Conservation (phyloP, 331 rosid species). For the Acacia pycnantha region DNA sequence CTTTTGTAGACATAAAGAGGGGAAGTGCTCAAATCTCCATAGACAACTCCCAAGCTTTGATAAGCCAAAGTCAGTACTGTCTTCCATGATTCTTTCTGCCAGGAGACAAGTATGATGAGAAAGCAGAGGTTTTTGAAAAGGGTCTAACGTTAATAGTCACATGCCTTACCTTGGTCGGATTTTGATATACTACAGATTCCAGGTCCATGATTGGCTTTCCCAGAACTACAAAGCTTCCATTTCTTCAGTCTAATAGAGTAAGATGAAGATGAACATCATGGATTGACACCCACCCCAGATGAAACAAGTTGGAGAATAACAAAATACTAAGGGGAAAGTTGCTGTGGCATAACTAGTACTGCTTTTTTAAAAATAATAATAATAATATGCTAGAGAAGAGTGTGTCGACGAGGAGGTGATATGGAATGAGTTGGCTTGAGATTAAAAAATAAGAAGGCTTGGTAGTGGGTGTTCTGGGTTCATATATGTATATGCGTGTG, state of each 20-base stretch:
- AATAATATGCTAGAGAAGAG: neutral
- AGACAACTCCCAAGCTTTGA: conserved; percentile 95
- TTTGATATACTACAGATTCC: conserved; percentile 55
- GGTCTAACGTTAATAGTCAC: neutral
- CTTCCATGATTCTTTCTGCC: conserved; percentile 92
- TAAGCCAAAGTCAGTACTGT: conserved; percentile 77
- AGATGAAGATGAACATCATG: conserved; percentile 39
- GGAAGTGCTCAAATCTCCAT: conserved; percentile 94
- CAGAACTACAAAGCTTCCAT: conserved; percentile 37
- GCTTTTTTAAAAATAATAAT: neutral
- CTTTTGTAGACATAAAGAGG: conserved; percentile 91
- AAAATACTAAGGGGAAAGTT: conserved; percentile 25
- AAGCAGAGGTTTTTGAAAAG: conserved; percentile 28
- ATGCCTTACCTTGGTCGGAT: conserved; percentile 65
- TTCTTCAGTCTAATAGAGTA: conserved; percentile 27
- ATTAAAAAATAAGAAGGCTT: conserved; percentile 42
- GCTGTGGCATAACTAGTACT: conserved; percentile 16
- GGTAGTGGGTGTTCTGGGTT: neutral
- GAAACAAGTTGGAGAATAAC: conserved; percentile 28
- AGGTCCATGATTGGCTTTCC: conserved; percentile 61
- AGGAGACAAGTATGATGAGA: conserved; percentile 7
- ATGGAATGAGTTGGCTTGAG: conserved; percentile 35
- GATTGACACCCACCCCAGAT: conserved; percentile 41
- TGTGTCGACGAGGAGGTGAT: conserved; percentile 30
- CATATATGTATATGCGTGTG: neutral